Evolutionary conservation across 2,329 filamentous ascomycete genomes (phyloP).

Genomic region (Aspergillus phoenicis): DNA sequence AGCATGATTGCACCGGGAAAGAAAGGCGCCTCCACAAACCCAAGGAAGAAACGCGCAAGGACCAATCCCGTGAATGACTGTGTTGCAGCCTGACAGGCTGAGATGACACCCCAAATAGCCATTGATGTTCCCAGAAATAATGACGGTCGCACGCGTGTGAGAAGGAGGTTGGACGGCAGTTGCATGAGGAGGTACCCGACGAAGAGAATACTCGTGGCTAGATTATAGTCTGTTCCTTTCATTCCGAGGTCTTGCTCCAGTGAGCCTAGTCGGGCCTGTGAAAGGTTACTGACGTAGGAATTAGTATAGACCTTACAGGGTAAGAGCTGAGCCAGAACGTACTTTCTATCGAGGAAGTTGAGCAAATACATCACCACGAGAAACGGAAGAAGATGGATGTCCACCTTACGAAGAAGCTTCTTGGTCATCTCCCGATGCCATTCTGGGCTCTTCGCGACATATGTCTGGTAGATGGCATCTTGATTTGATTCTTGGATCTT

Average conservation of each 20-base stretch:
- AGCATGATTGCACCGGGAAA: conserved; percentile 66
- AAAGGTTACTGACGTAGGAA: conserved; percentile 46
- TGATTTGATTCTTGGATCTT: conserved; percentile 15
- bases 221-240: conserved; percentile 60
- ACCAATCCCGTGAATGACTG: conserved; percentile 47
- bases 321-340: not conserved
- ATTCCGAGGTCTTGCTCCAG: conserved; percentile 58
- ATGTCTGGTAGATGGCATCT: conserved; percentile 31
- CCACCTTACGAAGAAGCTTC: conserved; percentile 31
- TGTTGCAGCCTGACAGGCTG: conserved; percentile 37
- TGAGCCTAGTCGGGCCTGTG: conserved; percentile 57
- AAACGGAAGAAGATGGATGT: conserved; percentile 32
- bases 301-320: not conserved
- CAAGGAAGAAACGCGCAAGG: conserved; percentile 45
- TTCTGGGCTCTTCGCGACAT: conserved; percentile 29
- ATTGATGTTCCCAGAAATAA: conserved; percentile 53
- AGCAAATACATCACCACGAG: conserved; percentile 36
- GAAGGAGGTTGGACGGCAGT: conserved; percentile 61
- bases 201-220: conserved; percentile 59
- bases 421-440: conserved; percentile 31
- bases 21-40: conserved; percentile 50
- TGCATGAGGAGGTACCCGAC: conserved; percentile 65
- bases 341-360: conserved; percentile 38
- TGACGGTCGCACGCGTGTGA: conserved; percentile 58
- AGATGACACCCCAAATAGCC: conserved; percentile 40